Conservation (phyloP, 2,329 filamentous ascomycete species). For the Aspergillus tubingensis region DNA sequence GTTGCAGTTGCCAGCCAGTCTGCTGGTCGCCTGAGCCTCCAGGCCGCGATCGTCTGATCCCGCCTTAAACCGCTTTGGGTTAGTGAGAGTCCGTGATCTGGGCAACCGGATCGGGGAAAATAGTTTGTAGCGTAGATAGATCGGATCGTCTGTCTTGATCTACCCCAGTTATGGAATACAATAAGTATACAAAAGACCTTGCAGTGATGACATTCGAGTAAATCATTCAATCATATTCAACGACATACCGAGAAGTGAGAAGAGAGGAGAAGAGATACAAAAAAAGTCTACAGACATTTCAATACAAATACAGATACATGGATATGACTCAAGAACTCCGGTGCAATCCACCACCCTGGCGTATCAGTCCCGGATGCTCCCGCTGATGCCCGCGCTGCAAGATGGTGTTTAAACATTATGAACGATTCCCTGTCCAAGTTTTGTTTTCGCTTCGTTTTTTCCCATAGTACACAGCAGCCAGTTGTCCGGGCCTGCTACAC, state of each 20-base stretch:
- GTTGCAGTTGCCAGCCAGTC: not conserved
- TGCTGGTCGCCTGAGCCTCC: conserved; percentile 20
- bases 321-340: conserved; percentile 40
- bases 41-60: conserved; percentile 15
- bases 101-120: not conserved
- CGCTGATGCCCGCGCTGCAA: conserved; percentile 40
- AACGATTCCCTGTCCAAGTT: conserved; percentile 24
- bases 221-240: conserved; percentile 24
- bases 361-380: conserved; percentile 26
- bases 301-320: conserved; percentile 38
- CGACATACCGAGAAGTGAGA: conserved; percentile 17
- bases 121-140: not conserved
- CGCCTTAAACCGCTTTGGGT: conserved; percentile 1
- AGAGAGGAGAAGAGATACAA: conserved; percentile 34
- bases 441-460: conserved; percentile 18
- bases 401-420: conserved; percentile 30
- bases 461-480: conserved; percentile 36
- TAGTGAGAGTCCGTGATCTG: conserved; percentile 7
- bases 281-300: conserved; percentile 27
- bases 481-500: not conserved
- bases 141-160: not conserved
- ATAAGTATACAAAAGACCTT: not conserved
- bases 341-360: conserved; percentile 24
- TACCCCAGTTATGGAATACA: not conserved
- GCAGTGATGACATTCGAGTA: not conserved